These are phyloP conservation scores for Eutrema salsugineum DNA, from an alignment of 441 rosid genomes.

Conservation along the genomic window DNA sequence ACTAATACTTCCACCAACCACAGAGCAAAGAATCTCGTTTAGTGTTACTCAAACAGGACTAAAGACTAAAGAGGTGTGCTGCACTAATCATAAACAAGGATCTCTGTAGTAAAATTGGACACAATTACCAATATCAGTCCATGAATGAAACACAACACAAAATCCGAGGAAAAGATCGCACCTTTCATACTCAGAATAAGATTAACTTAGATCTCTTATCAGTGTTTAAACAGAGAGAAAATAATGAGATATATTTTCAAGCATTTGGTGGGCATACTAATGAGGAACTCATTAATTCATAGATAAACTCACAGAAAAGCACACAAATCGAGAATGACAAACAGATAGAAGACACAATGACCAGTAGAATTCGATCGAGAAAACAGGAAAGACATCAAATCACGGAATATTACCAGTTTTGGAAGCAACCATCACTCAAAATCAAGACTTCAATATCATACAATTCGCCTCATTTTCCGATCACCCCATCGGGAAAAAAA, in stretches of 20 bases:
- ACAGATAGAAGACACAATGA: not conserved
- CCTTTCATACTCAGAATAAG: not conserved
- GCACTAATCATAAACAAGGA: not conserved
- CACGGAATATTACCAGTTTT: not conserved
- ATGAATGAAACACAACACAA: not conserved
- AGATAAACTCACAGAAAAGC: not conserved
- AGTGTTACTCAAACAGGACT: slow-evolving; percentile 20
- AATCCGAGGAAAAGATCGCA: not conserved
- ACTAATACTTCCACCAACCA: slow-evolving; percentile 12
- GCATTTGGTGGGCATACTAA: not conserved
- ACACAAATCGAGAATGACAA: slow-evolving; percentile 7
- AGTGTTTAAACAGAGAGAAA: not conserved
- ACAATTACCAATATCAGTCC: slow-evolving; percentile 11
- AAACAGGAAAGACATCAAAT: not conserved
- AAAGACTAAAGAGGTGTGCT: not conserved
- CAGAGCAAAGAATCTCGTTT: slow-evolving; percentile 27
- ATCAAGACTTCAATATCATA: not conserved
- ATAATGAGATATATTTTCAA: not conserved
- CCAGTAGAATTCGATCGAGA: not conserved
- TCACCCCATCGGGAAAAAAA: not conserved
- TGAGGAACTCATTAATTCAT: not conserved
- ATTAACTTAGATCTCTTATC: slow-evolving; percentile 1
- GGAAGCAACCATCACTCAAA: slow-evolving; percentile 17
- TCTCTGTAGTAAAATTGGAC: not conserved
- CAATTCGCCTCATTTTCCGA: not conserved